Evolutionary conservation across 2,329 filamentous ascomycete species (phyloP).

Genomic region (Neopestalotiopsis rosae): DNA sequence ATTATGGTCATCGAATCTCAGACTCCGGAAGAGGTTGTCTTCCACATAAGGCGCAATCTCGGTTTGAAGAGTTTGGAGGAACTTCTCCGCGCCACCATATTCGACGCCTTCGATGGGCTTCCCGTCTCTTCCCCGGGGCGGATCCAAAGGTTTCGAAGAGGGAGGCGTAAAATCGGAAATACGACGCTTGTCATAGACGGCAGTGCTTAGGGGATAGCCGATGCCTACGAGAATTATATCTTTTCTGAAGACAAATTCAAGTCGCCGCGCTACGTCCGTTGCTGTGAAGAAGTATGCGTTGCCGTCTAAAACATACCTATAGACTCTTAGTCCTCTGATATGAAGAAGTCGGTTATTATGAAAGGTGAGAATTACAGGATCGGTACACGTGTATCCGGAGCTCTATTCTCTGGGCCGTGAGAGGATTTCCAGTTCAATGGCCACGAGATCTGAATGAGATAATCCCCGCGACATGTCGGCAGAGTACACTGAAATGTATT

Average conservation of each 20-base stretch:
- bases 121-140: neutral
- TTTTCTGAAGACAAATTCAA: neutral
- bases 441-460: neutral
- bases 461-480: neutral
- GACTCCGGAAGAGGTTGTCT: neutral
- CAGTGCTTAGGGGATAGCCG: neutral
- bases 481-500: neutral
- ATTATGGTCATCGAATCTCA: neutral
- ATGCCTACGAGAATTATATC: neutral
- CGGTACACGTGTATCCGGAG: no score
- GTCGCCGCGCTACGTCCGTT: neutral
- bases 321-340: neutral
- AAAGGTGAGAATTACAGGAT: neutral
- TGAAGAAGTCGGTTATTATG: neutral
- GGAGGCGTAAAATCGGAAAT: neutral
- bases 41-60: neutral
- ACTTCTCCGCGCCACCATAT: neutral
- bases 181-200: neutral
- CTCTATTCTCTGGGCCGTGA: neutral
- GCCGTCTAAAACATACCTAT: neutral
- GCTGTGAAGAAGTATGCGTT: constrained; percentile 9
- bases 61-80: neutral
- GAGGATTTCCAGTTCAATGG: neutral
- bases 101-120: neutral
- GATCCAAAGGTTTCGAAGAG: neutral